Conservation (phyloP, 2,329 filamentous ascomycete genomes). For the Claviceps digitariae region DNA sequence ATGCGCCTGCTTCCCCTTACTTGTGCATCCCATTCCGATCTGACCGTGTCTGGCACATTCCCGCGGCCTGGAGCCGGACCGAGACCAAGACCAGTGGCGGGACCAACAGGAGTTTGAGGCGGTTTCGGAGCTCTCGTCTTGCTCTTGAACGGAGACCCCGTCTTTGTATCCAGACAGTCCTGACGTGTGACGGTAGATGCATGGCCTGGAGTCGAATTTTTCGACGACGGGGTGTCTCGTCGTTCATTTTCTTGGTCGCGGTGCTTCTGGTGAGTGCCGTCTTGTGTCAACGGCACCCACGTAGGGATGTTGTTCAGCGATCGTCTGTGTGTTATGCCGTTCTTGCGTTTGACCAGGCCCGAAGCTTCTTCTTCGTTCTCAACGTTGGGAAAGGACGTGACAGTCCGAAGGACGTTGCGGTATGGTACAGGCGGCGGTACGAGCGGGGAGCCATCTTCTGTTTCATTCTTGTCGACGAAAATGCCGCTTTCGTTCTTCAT, state of each 20-base stretch:
- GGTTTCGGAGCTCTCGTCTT: not conserved
- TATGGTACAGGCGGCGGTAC: not conserved
- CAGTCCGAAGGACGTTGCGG: conserved; percentile 1
- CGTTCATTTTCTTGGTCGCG: conserved; percentile 10
- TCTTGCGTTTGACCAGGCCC: not conserved
- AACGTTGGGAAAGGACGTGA: not conserved
- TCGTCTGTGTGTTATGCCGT: conserved; percentile 10
- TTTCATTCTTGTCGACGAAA: not conserved
- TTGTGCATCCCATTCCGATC: conserved; percentile 17
- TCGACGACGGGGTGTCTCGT: conserved; percentile 11
- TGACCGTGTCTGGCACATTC: not conserved
- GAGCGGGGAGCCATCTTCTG: not conserved
- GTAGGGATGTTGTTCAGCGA: conserved; percentile 14
- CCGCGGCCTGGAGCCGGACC: not conserved
- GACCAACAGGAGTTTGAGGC: conserved; percentile 1
- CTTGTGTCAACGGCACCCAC: conserved; percentile 6
- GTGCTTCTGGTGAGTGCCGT: conserved; percentile 11
- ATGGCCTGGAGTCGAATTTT: conserved; percentile 18
- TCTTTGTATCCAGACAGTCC: conserved; percentile 10
- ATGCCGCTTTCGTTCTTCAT: not conserved
- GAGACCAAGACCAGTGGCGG: not conserved
- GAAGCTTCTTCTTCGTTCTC: not conserved
- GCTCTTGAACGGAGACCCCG: conserved; percentile 9
- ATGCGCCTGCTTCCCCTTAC: conserved; percentile 34
- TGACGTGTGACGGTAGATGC: conserved; percentile 8